Evolutionary conservation across 768 basidiomycete species (phyloP).

Genomic region (Suillus plorans): DNA sequence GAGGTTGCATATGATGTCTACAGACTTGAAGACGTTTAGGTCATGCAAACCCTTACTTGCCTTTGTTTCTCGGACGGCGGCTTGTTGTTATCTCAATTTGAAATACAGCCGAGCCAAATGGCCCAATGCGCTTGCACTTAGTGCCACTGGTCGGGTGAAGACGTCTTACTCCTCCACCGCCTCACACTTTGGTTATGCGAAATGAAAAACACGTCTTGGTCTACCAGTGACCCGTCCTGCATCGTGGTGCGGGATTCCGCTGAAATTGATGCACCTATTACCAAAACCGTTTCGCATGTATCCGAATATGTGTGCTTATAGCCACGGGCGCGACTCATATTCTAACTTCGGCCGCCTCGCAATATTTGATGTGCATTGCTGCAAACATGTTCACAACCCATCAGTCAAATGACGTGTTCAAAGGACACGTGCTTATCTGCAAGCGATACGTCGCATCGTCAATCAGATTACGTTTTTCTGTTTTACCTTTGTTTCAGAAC

Average conservation of each 20-base stretch:
- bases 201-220: slow-evolving; percentile 2
- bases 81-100: background rate
- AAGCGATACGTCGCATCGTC: background rate
- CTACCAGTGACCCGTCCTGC: background rate
- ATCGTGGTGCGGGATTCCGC: slow-evolving; percentile 1
- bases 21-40: slow-evolving; percentile 44
- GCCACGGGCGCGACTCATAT: background rate
- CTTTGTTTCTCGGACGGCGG: background rate
- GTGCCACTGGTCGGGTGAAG: slow-evolving; percentile 2
- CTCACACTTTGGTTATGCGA: background rate
- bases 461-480: background rate
- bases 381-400: background rate
- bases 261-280: background rate
- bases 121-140: background rate
- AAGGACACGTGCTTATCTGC: background rate
- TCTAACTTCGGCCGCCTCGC: background rate
- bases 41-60: background rate
- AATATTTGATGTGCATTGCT: background rate
- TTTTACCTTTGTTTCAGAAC: background rate
- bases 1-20: slow-evolving; percentile 60
- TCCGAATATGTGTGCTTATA: background rate
- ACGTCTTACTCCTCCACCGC: background rate
- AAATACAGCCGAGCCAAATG: background rate
- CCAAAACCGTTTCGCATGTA: background rate
- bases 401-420: background rate